Base-by-base conservation (phyloP, 1,284 basidiomycete species). In the Rhodotorula sp. region DNA sequence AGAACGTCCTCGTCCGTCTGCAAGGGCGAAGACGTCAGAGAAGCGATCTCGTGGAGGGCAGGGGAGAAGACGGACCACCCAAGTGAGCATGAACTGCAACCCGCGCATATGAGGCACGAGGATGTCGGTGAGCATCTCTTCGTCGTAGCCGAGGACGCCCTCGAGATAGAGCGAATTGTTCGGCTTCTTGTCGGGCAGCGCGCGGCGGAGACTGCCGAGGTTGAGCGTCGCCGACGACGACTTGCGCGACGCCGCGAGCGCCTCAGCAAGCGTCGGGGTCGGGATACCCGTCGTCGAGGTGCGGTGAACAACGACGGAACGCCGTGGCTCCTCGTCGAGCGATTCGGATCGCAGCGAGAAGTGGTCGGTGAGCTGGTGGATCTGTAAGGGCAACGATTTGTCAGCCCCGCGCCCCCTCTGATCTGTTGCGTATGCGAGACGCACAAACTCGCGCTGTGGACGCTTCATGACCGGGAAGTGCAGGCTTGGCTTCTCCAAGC, bases 241-340 rank as follows among this genome's bases (percentile, higher is more conserved):
- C 55, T 74, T 76, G 54, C 64, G 71, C 8, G 60, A 64, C 4
- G 72, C 58, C 1, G 70, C 66, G 64, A 74, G 73, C 4, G 77
- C 77, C 21, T 78, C 77, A n/a, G 75, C 68, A 13, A 79, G 74
- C 12, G 67, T 70, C 17, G 77, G 76, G 10, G 66, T 63, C 9
- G 78, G 77, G 9, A 73, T 61, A 17, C 64, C 72, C 1, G 70
- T 64, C 50, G 70, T 76, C 21, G 76, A 57, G 23, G 74, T 74
- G 16, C 75, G 75, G 25, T 77, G 67, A 41, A 77, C 68, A 50
- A 78, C 64, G 60, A 79, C 74, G 27, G 70, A 74, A 12, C 75
- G 68, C 1, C 72, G 72, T 8, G 79, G 79, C 64, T 79, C 79
- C 48, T 74, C 75, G 66, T 79, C 79, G 45, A 79, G 64, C n/a